Base-by-base conservation (phyloP, 345 rosid species). In the Pseudoturritis turrita region DNA sequence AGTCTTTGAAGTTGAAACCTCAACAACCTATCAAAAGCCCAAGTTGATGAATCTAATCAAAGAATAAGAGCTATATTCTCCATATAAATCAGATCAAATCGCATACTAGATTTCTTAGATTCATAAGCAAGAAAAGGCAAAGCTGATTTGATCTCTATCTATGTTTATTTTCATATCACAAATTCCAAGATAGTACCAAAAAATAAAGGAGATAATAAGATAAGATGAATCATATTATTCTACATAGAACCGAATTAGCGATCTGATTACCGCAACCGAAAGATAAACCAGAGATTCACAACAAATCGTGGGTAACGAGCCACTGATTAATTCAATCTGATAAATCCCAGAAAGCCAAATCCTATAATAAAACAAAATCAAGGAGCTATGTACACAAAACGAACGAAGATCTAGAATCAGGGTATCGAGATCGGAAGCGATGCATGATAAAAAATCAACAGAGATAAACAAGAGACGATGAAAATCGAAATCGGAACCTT, bases 1-100 rank as follows among this genome's bases (percentile, higher is more conserved):
- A 1, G 97, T 88, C 83, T 91, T 88, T 5, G 92, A 87, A 46
- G 97, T 91, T 8, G 95, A 90, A 77, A 90, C 97, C 74, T 90
- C 97, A 67, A 85, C 95, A 79, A 90, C 95, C 97, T 90, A 82
- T 29, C 49, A 28, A 18, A 10, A 28, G 21, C 0, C 22, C 23
- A 29, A 11, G 6, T 2, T 21, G 4, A 46, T 46, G 1, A 46
- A 36, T 3, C 44, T 10, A 55, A 63, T 15, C 4, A 37, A 59
- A 39, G 3, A 18, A 19, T 9, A 4, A 25, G 10, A 19, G 22
- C 6, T n/a, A 8, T 10, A 1, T 64, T 29, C 14, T 12, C 56
- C 39, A 29, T 26, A 0, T 3, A 18, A 22, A 55, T 11, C 9
- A 43, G 18, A 71, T 52, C 43, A 58, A n/a, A 70, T 45, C 37